Conservation (phyloP, 2,329 filamentous ascomycete genomes). For the Penicillium sp. region DNA sequence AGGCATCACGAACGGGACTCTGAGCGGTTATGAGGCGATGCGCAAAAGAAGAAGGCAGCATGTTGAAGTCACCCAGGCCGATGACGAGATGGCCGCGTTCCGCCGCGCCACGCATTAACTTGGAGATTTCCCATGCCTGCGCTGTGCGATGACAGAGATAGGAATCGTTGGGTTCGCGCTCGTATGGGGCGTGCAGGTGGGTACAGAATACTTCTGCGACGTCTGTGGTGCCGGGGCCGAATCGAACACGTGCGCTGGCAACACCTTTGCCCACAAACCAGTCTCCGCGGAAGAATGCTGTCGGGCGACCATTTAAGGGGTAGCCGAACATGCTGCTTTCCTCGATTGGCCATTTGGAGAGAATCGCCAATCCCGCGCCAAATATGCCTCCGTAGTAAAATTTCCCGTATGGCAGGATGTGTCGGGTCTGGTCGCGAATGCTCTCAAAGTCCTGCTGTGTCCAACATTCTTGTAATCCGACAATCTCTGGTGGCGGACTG, state of each 20-base stretch:
- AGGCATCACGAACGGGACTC: constrained; percentile 74
- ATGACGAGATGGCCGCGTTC: constrained; percentile 79
- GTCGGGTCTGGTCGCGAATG: constrained; percentile 68
- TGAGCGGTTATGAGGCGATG: constrained; percentile 78
- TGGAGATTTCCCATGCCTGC: constrained; percentile 92
- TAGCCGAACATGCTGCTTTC: constrained; percentile 84
- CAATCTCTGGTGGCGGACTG: constrained; percentile 70
- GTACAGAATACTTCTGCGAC: constrained; percentile 89
- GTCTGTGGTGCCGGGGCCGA: constrained; percentile 61
- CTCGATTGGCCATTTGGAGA: constrained; percentile 88
- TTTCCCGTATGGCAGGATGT: constrained; percentile 81
- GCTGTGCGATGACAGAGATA: constrained; percentile 88
- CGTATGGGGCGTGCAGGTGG: constrained; percentile 86
- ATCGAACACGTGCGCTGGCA: constrained; percentile 73
- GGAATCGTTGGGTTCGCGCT: constrained; percentile 71
- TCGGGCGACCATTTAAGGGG: constrained; percentile 87
- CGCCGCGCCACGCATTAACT: constrained; percentile 75
- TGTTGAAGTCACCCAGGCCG: constrained; percentile 92
- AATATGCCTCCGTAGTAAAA: constrained; percentile 90
- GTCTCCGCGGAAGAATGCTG: constrained; percentile 89
- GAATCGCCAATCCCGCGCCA: constrained; percentile 80
- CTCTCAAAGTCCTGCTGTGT: constrained; percentile 76
- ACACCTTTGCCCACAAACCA: constrained; percentile 97
- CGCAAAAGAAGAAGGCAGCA: constrained; percentile 80
- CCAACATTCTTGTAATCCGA: constrained; percentile 95